Percentiles rank a stretch among this genome's conserved stretches.
Conservation (phyloP, 768 basidiomycete genomes). For the Russula sp. region DNA sequence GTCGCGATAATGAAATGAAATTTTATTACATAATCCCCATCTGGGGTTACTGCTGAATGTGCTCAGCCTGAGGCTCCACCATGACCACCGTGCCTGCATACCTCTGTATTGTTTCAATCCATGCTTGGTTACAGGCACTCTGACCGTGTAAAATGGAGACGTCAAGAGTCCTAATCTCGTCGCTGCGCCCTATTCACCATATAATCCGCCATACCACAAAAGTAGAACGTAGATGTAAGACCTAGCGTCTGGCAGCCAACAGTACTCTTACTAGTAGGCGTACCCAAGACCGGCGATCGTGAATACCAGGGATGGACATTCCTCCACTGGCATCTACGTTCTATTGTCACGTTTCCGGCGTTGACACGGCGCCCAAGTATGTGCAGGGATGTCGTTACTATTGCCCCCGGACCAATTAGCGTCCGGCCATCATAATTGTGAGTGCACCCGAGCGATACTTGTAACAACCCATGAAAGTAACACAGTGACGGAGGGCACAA, state of each 20-base stretch:
- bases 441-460: background rate
- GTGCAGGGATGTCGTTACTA: background rate
- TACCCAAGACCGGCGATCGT: conserved; percentile 1
- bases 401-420: background rate
- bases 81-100: background rate
- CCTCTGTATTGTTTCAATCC: background rate
- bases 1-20: no score
- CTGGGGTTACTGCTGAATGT: background rate
- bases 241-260: no score
- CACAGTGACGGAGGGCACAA: no score
- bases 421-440: background rate
- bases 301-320: background rate
- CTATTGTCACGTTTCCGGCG: conserved; percentile 1
- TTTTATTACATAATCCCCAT: background rate
- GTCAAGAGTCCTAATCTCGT: background rate
- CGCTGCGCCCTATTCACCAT: background rate
- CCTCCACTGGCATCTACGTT: background rate
- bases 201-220: background rate
- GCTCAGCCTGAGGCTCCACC: background rate
- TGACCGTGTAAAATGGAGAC: background rate
- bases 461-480: background rate
- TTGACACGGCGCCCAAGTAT: conserved; percentile 4
- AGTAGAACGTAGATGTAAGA: no score
- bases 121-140: conserved; percentile 8
- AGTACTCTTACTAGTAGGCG: background rate